phyloP scores from a whole-genome alignment of 2,329 filamentous ascomycete genomes.

The Pseudogymnoascus sp. region DNA sequence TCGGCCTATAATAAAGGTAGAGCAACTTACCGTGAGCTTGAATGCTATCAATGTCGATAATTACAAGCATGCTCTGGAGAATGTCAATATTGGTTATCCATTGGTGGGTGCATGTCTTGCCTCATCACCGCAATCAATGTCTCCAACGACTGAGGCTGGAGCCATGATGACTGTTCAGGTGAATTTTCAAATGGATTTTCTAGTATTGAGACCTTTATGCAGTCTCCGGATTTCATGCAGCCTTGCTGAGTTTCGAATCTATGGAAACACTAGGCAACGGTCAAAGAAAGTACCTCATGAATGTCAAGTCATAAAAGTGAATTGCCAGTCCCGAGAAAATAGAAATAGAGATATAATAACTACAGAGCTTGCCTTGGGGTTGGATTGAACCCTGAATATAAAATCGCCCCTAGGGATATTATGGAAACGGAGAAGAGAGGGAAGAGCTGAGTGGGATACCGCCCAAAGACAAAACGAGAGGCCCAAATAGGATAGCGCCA shows the following conservation, averaged over 20 bases:
- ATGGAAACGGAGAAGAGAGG: background rate
- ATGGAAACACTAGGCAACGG: background rate
- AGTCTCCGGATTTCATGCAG: background rate
- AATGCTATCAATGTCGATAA: constrained; percentile 58
- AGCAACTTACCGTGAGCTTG: constrained; percentile 49
- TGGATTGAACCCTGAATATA: background rate
- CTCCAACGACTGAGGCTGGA: background rate
- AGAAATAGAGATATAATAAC: background rate
- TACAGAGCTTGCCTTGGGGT: background rate
- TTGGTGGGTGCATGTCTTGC: background rate
- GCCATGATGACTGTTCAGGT: background rate
- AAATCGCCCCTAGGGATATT: background rate
- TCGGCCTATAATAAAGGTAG: background rate
- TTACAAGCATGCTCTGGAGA: constrained; percentile 23
- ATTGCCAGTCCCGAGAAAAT: background rate
- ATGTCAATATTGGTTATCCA: background rate
- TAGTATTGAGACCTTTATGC: background rate
- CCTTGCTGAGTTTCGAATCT: background rate
- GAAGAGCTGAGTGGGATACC: background rate
- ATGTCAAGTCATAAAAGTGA: background rate
- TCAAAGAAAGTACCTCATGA: background rate
- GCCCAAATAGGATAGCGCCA: background rate
- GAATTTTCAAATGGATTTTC: background rate
- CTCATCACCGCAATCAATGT: constrained; percentile 12
- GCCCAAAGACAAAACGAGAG: background rate